Base-by-base conservation (phyloP, 75 land plant genomes). In the Isoetes taiwanensis region DNA sequence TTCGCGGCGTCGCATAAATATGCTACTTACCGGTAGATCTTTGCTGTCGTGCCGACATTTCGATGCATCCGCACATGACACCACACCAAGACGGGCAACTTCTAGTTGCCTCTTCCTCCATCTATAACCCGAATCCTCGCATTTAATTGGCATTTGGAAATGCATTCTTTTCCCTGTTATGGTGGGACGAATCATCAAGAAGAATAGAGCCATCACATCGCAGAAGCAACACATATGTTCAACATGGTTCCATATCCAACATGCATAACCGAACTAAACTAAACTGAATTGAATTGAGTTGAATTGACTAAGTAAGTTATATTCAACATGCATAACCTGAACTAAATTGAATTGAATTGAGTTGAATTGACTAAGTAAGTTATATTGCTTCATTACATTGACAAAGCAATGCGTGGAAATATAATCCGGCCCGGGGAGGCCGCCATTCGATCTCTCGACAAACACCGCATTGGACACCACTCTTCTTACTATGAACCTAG, bases 371-470 rank as follows among this genome's bases (percentile, higher is more conserved):
- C n/a, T n/a, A n/a, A n/a, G n/a, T n/a, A n/a, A n/a, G n/a, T n/a
- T n/a, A n/a, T n/a, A n/a, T n/a, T n/a, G n/a, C n/a, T n/a, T n/a
- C n/a, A 19, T 46, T 46, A 46, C 50, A n/a, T 46, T 46, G 19
- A 46, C 50, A n/a, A 46, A 46, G 50, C 50, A 46, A n/a, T 46
- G n/a, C 50, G 50, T 46, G 50, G 50, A 46, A 46, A n/a, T 46
- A 23, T 6, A 46, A 4, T 6, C 50, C n/a, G 50, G 25, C 16
- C 25, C 6, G 25, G 16, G 12, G 50, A 46, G 4, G 50, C 50
- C 16, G 50, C 50, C 6, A 46, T 16, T n/a, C 50, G 5, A n/a
- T n/a, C 23, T 46, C 8, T 46, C 50, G 6, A 6, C 4, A 19
- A 19, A 19, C 6, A 46, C 5, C 25, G 50, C 50, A 19, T 16